A percentile compares a stretch with the other conserved stretches of the same genome.
Evolutionary conservation across 352 stramenopile genomes (phyloP).

Genomic region (Pythium dissimile): DNA sequence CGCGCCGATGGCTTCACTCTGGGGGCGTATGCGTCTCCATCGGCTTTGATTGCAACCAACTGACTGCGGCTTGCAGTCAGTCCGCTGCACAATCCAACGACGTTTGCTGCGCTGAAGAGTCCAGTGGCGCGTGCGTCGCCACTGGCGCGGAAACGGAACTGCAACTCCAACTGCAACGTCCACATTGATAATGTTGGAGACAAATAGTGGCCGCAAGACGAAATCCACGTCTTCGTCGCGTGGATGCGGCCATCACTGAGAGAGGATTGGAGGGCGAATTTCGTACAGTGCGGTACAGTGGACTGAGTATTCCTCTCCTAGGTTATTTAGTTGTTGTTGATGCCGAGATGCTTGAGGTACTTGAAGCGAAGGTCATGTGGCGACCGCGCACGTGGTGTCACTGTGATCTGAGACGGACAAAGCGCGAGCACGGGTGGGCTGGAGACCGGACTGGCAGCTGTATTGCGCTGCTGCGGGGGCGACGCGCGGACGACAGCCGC

Average conservation of each 20-base stretch:
- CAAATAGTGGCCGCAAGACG: too few species aligned
- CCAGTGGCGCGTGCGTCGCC: too few species aligned
- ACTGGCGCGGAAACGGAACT: conserved; percentile 1
- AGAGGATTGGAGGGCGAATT: too few species aligned
- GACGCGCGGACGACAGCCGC: conserved; percentile 30
- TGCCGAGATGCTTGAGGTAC: conserved; percentile 85
- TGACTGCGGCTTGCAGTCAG: too few species aligned
- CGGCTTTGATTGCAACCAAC: too few species aligned
- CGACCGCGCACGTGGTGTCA: conserved; percentile 67
- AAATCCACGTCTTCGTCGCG: background rate
- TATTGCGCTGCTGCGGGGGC: conserved; percentile 14
- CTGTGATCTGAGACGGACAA: conserved; percentile 61
- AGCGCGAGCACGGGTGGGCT: conserved; percentile 46
- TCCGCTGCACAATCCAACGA: too few species aligned
- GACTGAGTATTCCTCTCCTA: conserved; percentile 1
- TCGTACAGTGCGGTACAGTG: too few species aligned
- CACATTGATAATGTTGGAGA: too few species aligned
- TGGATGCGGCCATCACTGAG: too few species aligned
- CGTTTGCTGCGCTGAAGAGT: too few species aligned
- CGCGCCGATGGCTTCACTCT: too few species aligned
- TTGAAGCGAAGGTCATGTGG: conserved; percentile 83
- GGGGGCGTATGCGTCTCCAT: too few species aligned
- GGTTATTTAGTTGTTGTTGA: conserved; percentile 46
- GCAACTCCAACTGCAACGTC: conserved; percentile 5
- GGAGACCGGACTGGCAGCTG: conserved; percentile 10